Conservation (phyloP, 345 rosid genomes). For the Eucalyptus regnans region DNA sequence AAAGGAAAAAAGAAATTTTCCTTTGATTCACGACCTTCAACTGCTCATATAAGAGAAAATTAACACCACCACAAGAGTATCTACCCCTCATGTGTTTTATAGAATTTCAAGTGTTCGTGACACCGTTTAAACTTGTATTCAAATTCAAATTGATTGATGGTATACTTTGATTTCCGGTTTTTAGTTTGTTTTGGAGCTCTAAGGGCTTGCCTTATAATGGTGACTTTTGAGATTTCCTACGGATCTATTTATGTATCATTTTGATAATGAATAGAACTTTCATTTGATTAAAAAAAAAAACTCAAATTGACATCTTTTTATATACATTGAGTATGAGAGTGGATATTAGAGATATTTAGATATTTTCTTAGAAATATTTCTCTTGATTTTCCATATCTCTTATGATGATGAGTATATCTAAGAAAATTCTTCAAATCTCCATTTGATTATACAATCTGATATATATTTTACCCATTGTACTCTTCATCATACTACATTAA, state of each 20-base stretch:
- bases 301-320: not conserved
- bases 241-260: not conserved
- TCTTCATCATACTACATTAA: not conserved
- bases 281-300: not conserved
- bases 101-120: not conserved
- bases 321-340: not conserved
- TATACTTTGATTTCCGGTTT: too few species aligned
- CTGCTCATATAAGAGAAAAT: not conserved
- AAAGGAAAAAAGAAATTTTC: too few species aligned
- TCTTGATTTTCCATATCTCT: not conserved
- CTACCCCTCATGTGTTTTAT: not conserved
- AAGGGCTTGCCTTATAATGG: not conserved
- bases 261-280: not conserved
- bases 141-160: not conserved
- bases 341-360: not conserved
- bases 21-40: not conserved
- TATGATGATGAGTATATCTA: not conserved
- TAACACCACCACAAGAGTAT: not conserved
- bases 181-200: not conserved
- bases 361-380: not conserved
- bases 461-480: too few species aligned
- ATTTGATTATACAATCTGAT: not conserved
- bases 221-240: not conserved
- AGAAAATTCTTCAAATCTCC: not conserved
- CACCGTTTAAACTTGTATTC: not conserved